Evolutionary conservation across 768 basidiomycete species (phyloP), one percentile per base, ranked within the genome.

Genomic region (Sistotremastrum niveocremeum): DNA sequence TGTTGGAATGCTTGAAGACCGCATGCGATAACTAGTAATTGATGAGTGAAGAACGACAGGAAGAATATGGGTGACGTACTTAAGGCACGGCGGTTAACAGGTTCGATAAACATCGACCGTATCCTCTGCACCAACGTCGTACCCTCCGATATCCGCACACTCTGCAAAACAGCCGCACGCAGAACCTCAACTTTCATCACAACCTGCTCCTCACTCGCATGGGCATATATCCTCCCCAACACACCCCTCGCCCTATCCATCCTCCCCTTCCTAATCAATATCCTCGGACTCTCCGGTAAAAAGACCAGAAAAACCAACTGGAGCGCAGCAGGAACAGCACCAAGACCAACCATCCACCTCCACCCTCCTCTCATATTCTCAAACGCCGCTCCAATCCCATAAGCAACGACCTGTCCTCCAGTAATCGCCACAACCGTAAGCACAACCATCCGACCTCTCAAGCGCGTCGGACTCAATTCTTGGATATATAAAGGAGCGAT

Each of bases 1-100:
- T 88, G 86, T 56, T 90, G 86, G 61, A 78, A 80, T 0, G 81
- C 84, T 63, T 88, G 85, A 61, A 88, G 75, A 39, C 81, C 85
- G 56, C 82, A 84, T 7, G 74, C 81, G 9, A 89, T 69, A 51
- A 83, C 81, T 84, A 47, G 8, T 2, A 20, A 20, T 20, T 2
- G 20, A 20, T 20, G 1, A 42, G 28, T 35, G 46, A 10, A 38
- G 39, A 33, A 49, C 10, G 12, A 32, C 32, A 39, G 12, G 41
- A 31, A 30, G 34, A 5, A 34, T 10, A 33, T 28, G 7, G 2
- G 20, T 39, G 4, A 65, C 73, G 11, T 55, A 83, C 83, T 76
- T 43, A 85, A 64, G 11, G 83, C 84, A 34, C 82, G 68, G 42
- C 83, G 71, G 49, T 84, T 84, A 6, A 74, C 62, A 0, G 76